Conservation (phyloP, 192 early-diverging fungal species). For the Coemansia furcata region DNA sequence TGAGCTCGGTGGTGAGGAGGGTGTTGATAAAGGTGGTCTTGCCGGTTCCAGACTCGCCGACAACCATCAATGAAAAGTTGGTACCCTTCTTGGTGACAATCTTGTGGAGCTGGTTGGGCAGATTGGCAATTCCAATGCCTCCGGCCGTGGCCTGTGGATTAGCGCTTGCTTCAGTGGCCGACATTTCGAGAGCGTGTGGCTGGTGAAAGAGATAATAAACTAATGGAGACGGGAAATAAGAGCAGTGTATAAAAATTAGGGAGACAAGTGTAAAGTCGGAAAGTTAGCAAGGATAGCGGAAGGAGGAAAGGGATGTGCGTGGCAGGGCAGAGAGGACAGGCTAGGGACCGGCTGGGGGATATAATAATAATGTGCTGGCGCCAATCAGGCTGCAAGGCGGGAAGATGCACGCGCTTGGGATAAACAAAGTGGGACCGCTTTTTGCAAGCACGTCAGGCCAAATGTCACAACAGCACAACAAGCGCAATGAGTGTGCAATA, state of each 20-base stretch:
- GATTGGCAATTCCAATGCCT: constrained; percentile 95
- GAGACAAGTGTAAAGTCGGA: constrained; percentile 10
- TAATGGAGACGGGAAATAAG: neutral
- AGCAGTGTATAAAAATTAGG: neutral
- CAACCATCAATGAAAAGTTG: constrained; percentile 95
- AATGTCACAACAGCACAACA: constrained; percentile 6
- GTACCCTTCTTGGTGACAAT: constrained; percentile 97
- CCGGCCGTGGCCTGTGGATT: constrained; percentile 38
- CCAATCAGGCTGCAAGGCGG: constrained; percentile 8
- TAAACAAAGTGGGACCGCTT: constrained; percentile 7
- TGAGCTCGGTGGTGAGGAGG: constrained; percentile 91
- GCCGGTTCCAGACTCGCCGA: constrained; percentile 95
- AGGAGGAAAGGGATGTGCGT: constrained; percentile 4
- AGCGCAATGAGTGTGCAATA: constrained; percentile 4
- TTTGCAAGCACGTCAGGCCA: neutral
- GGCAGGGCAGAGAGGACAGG: constrained; percentile 1
- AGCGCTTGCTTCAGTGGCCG: constrained; percentile 42
- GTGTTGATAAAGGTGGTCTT: constrained; percentile 99
- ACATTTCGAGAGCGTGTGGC: constrained; percentile 30
- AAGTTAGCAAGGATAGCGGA: constrained; percentile 2
- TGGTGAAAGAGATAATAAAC: neutral
- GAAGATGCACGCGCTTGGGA: constrained; percentile 1
- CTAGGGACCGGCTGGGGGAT: constrained; percentile 5
- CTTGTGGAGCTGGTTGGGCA: constrained; percentile 98
- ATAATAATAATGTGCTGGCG: neutral